Base-by-base conservation (phyloP, 495 filamentous ascomycete genomes). In the Podospora didyma region DNA sequence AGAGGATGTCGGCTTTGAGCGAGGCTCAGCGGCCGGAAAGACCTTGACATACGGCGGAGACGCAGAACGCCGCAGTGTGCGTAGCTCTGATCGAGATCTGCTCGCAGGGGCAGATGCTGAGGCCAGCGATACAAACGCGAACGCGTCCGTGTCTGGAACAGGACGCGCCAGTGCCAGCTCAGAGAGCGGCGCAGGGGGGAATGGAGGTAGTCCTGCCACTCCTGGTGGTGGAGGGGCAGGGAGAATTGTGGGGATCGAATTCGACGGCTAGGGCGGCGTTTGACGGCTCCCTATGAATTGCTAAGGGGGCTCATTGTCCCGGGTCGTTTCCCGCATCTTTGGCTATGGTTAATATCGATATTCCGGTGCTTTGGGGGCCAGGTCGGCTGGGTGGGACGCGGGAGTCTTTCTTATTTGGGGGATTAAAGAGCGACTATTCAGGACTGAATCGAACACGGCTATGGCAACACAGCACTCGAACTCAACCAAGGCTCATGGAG, bases 21-120 rank as follows among this genome's bases (percentile, higher is more conserved):
- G 60, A 0, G n/a, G 48, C 12, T 41, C 49, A 20, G 48, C n/a
- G 20, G 53, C 49, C 26, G 62, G 53, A 12, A 60, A 56, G 31
- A 53, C n/a, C 21, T 56, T 31, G 0, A 80, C 81, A 58, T 65
- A 65, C 24, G 23, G 53, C 4, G 57, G 54, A 14, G 67, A 66
- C 52, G 59, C 82, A 35, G 75, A 88, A 68, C 82, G 81, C 24
- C 77, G 79, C 58, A 86, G 81, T 45, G 82, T 92, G 44, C 76
- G 82, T 17, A 88, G 85, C n/a, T 82, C 82, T 41, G 89, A 93
- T 67, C 69, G 86, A 49, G 90, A 94, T 72, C 66, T 96, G 11
- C 73, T 96, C 1, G 86, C 89, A 59, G 90, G 90, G 2, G 88
- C 85, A 14, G 89, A 94, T 69, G 88, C 88, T 6, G 84, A 84